phyloP scores from a whole-genome alignment of 768 basidiomycete species.

The Leccinum aurantiacum region DNA sequence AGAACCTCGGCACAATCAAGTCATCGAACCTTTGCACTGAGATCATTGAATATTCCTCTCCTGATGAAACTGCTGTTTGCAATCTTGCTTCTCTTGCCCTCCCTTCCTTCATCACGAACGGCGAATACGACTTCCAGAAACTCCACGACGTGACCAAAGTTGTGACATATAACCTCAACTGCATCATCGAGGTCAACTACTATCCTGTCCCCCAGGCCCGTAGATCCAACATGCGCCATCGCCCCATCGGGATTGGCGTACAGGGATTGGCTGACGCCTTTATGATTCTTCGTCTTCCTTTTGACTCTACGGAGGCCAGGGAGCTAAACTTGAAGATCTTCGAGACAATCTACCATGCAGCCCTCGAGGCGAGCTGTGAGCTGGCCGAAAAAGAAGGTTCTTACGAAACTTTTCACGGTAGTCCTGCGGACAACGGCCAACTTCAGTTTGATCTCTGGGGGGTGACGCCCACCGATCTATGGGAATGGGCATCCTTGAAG shows the following conservation, averaged over 20 bases:
- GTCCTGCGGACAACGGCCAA: conserved; percentile 83
- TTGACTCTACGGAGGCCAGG: conserved; percentile 86
- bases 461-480: conserved; percentile 82
- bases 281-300: conserved; percentile 95
- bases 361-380: conserved; percentile 88
- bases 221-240: conserved; percentile 93
- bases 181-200: conserved; percentile 92
- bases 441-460: conserved; percentile 97
- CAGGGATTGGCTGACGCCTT: conserved; percentile 98
- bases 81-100: conserved; percentile 97
- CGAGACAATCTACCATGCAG: conserved; percentile 98
- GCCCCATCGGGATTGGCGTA: conserved; percentile 96
- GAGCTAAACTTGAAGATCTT: conserved; percentile 94
- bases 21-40: conserved; percentile 99
- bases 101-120: conserved; percentile 83
- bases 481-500: conserved; percentile 93
- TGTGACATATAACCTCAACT: conserved; percentile 90
- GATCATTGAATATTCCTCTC: conserved; percentile 96
- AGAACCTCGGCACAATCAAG: conserved; percentile 98
- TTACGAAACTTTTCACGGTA: conserved; percentile 89
- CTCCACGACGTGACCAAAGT: conserved; percentile 94
- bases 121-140: conserved; percentile 90
- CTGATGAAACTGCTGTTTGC: conserved; percentile 97
- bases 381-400: conserved; percentile 75
- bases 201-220: conserved; percentile 92